phyloP scores from a whole-genome alignment of 805 yeast species.

The baker's yeast (Saccharomyces cerevisiae) region DNA sequence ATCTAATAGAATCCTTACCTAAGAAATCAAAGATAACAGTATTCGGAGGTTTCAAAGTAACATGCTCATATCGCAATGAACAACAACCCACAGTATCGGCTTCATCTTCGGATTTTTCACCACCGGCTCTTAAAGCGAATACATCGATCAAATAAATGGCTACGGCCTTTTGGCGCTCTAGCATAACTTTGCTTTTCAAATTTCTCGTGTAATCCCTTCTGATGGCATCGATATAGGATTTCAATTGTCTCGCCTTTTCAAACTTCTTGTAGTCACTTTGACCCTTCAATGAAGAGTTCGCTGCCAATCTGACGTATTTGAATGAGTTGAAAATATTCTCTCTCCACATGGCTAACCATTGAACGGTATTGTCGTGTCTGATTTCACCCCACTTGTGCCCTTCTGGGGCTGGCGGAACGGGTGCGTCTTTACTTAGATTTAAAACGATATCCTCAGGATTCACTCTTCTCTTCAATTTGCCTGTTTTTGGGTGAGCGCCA shows the following conservation, averaged over 20 bases:
- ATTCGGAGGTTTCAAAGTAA: constrained; percentile 76
- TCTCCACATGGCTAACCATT: constrained; percentile 97
- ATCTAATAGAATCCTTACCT: constrained; percentile 92
- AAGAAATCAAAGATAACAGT: constrained; percentile 83
- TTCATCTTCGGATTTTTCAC: constrained; percentile 93
- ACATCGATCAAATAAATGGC: constrained; percentile 89
- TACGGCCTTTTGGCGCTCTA: constrained; percentile 84
- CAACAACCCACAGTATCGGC: constrained; percentile 99
- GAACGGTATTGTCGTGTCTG: constrained; percentile 78
- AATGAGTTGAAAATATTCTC: constrained; percentile 79
- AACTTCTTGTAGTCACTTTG: constrained; percentile 85
- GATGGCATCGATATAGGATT: constrained; percentile 60
- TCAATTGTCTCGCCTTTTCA: constrained; percentile 85
- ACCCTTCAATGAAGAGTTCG: constrained; percentile 84
- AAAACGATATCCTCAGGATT: constrained; percentile 82
- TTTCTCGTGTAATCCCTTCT: constrained; percentile 65
- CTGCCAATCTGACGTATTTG: constrained; percentile 88
- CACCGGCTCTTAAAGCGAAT: constrained; percentile 94
- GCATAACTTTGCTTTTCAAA: constrained; percentile 69
- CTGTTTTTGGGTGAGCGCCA: constrained; percentile 95
- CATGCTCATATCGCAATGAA: constrained; percentile 83
- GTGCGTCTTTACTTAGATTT: constrained; percentile 65
- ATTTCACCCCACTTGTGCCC: constrained; percentile 91
- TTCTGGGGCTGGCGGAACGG: constrained; percentile 72
- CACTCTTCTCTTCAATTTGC: constrained; percentile 80